phyloP scores from a whole-genome alignment of 768 basidiomycete species.

The Lentinula aciculospora region DNA sequence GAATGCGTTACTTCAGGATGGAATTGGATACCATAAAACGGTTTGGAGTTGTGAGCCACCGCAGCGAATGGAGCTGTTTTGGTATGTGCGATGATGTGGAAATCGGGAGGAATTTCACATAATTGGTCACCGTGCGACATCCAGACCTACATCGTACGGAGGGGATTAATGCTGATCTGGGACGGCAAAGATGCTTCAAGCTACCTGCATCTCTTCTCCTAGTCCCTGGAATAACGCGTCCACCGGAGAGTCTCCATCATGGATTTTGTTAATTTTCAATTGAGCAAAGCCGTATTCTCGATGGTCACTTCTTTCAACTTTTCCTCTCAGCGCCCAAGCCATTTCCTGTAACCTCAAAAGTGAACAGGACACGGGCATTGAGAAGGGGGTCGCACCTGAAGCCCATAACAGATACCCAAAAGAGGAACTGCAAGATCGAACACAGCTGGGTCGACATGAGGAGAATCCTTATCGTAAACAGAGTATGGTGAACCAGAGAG shows the following conservation, averaged over 20 bases:
- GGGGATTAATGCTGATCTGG: background rate
- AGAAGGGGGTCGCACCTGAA: constrained; percentile 57
- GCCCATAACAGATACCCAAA: constrained; percentile 95
- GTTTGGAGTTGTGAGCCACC: constrained; percentile 83
- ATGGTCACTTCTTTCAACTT: constrained; percentile 81
- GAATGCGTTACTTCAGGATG: constrained; percentile 98
- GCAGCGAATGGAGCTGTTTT: constrained; percentile 88
- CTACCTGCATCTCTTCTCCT: constrained; percentile 85
- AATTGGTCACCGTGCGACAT: constrained; percentile 99
- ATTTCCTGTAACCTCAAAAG: constrained; percentile 62
- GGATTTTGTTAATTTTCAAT: constrained; percentile 65
- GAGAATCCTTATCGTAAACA: constrained; percentile 89
- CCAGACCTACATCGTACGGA: constrained; percentile 71
- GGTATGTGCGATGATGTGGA: constrained; percentile 86
- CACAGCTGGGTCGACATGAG: constrained; percentile 89
- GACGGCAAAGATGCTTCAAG: background rate
- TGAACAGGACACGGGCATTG: background rate
- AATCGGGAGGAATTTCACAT: constrained; percentile 71
- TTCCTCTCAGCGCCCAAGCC: constrained; percentile 80
- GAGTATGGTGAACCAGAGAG: constrained; percentile 98
- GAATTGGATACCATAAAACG: constrained; percentile 96
- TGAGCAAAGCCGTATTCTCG: constrained; percentile 94
- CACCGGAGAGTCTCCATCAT: constrained; percentile 37
- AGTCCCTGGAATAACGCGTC: constrained; percentile 84
- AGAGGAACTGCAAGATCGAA: constrained; percentile 88